Evolutionary conservation across 2,329 filamentous ascomycete genomes (phyloP), one percentile per base, ranked within the genome.

Genomic region (Xylariales sp.): DNA sequence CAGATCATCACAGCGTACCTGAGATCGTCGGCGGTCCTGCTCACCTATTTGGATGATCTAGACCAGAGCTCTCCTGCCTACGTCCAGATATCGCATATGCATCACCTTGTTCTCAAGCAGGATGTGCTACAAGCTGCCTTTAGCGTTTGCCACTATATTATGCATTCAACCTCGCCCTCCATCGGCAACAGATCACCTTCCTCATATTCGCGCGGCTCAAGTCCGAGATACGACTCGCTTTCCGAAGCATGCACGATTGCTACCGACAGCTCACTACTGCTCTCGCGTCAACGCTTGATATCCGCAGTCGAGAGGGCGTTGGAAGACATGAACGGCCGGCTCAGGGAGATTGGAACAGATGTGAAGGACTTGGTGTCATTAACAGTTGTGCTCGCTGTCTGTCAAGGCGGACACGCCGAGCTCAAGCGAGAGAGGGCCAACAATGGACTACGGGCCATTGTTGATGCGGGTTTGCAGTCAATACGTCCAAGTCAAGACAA

Each of bases 41-140:
- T 77, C 33, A 70, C 67, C 12, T 76, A 75, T 40, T 57, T 76
- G 30, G 72, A 77, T 43, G 72, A 77, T 43, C 53, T 77, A 5
- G 72, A 77, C 41, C 67, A 70, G 0, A 51, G 58, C 17, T 58
- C 65, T 5, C 59, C 67, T 3, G 65, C 68, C 32, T 76, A 70
- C 36, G 56, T 63, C 28, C 66, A 70, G 29, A 61, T 74, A 17
- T 63, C 63, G 46, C 69, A 73, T 40, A 71, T 76, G 63, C 73
- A 75, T 38, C 64, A 74, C 41, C 63, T 74, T 33, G 60, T 75
- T 10, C 52, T 78, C 24, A 74, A 71, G 47, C 65, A 68, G 42
- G 74, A 78, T 44, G 70, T 78, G 17, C 59, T 76, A 15, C 72
- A 77, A 51, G 72, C 74, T 0, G 70, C 72, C 3, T 64, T 78